Conservation (phyloP, 75 land plant genomes). For the Picea glauca region DNA sequence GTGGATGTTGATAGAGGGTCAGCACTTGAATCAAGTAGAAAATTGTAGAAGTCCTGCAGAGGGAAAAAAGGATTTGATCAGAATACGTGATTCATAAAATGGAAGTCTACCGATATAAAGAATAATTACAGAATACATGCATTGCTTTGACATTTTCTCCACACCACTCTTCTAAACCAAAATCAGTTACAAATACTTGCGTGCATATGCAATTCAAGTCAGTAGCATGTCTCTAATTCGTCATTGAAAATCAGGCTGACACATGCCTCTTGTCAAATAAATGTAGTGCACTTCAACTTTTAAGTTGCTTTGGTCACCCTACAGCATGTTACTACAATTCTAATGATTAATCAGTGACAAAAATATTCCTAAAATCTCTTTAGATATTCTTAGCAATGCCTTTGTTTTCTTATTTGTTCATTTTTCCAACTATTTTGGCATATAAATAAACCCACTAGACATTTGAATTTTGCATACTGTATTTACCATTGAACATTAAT, state of each 20-base stretch:
- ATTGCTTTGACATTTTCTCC: too few species aligned
- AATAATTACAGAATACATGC: background rate
- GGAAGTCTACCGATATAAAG: background rate
- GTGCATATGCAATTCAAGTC: background rate
- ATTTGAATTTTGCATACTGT: too few species aligned
- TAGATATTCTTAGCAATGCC: background rate
- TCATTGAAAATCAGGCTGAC: background rate
- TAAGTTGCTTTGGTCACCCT: too few species aligned
- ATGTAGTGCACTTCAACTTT: background rate
- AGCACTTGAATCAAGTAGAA: constrained; percentile 36
- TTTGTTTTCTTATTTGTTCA: background rate
- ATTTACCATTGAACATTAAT: too few species aligned
- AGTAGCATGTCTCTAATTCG: background rate
- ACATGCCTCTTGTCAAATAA: background rate
- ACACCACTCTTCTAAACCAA: too few species aligned
- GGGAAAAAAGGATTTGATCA: background rate
- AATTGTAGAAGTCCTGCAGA: constrained; percentile 73
- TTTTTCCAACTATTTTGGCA: too few species aligned
- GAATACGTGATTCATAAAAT: background rate
- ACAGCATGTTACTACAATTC: too few species aligned
- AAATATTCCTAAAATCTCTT: too few species aligned
- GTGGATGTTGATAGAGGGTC: constrained; percentile 19
- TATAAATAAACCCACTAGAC: too few species aligned
- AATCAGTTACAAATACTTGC: background rate
- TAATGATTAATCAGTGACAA: too few species aligned